phyloP scores from a whole-genome alignment of 202 grass and related monocot species.

The Bolboschoenoplectus hybrid region DNA sequence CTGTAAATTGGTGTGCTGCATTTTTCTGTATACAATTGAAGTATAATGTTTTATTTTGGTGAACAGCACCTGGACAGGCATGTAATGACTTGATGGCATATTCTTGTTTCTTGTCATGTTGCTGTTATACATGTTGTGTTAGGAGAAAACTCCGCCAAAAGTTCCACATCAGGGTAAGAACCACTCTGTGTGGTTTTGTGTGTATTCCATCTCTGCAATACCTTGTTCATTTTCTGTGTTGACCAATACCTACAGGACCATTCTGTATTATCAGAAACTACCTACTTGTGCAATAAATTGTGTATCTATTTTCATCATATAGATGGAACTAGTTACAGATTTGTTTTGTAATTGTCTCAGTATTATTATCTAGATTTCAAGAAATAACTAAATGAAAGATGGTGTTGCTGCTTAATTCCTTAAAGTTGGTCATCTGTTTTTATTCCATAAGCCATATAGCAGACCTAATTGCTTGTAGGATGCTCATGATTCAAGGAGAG shows the following conservation, averaged over 20 bases:
- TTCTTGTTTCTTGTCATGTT: constrained; percentile 79
- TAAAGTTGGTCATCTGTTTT: background rate
- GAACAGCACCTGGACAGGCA: constrained; percentile 70
- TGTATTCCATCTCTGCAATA: background rate
- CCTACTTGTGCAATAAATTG: background rate
- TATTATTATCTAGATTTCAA: background rate
- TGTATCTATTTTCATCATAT: background rate
- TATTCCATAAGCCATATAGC: background rate
- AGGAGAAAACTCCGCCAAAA: constrained; percentile 84
- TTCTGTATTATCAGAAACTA: constrained; percentile 7
- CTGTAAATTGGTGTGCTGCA: background rate
- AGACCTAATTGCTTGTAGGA: background rate
- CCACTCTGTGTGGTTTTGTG: background rate
- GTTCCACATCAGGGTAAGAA: constrained; percentile 67
- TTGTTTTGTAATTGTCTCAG: background rate
- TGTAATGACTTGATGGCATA: constrained; percentile 89
- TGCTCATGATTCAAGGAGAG: background rate
- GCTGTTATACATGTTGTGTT: constrained; percentile 87
- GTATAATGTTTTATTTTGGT: constrained; percentile 26
- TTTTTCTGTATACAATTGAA: constrained; percentile 12
- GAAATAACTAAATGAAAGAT: background rate
- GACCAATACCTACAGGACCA: background rate
- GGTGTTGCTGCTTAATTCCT: background rate
- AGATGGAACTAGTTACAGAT: background rate
- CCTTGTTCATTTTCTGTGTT: background rate